Evolutionary conservation across 768 basidiomycete genomes (phyloP), one percentile per base, ranked within the genome.

Genomic region (Calocera viscosa): DNA sequence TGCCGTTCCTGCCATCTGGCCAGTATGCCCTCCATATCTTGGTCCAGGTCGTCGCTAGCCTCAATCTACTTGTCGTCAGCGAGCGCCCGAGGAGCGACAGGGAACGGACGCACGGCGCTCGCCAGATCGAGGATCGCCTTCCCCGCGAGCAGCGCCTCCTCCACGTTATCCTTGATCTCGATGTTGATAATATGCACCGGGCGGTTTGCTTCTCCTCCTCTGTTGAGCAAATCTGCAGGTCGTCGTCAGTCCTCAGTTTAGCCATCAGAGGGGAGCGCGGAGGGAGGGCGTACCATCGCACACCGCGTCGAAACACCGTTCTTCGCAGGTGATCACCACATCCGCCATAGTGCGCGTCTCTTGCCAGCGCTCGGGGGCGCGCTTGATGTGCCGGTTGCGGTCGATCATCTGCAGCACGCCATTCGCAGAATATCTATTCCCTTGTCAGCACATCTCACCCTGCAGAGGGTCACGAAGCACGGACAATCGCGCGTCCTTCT

Each of bases 151-250:
- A 89, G 80, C 0, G 96, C 96, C 77, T 99, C 96, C 81, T 98
- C 96, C 72, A 97, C 94, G 73, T 96, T 98, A 77, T 99, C 96
- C 79, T 91, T 96, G 77, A 98, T 98, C 74, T 99, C 96, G 68
- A 98, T 84, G 76, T 99, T 99, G 73, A 99, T 91, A 47, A 99
- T 76, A 76, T 99, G 96, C 19, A 98, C 93, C 1, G 94, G 90
- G 68, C 87, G 87, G 78, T 93, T 97, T 73, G 86, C 87, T 67
- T 98, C 94, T 2, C 96, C 91, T 32, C 93, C 94, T 70, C 91
- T 84, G 34, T 81, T 77, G 67, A 98, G 80, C 16, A 99, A 79
- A 78, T 99, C 96, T 93, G 69, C 1, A 63, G 38, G 19, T 5
- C 16, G 3, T 7, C 32, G n/a, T 28, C 47, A 43, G 2, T 19